phyloP scores from a whole-genome alignment of 225 moss, liverwort and hornwort species.

The Sphagnum contortum region DNA sequence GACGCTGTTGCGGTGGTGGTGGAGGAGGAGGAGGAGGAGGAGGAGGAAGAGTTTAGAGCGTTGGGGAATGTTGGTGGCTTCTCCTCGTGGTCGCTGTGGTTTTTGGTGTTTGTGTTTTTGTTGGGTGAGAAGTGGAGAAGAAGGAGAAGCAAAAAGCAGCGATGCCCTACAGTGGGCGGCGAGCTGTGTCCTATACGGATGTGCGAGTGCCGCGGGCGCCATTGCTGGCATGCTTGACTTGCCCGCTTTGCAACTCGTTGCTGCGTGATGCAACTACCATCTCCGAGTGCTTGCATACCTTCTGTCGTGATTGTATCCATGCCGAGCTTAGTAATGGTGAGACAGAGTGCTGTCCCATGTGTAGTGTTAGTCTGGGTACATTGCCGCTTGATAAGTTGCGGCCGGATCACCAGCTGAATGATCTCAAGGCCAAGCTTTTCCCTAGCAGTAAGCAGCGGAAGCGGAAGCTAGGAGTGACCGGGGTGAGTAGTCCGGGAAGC shows the following conservation, averaged over 20 bases:
- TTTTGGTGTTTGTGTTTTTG: too few relatives aligned
- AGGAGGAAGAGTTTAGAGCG: too few relatives aligned
- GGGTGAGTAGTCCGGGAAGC: slow-evolving; percentile 40
- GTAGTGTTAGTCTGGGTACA: slow-evolving; percentile 84
- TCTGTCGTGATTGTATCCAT: slow-evolving; percentile 81
- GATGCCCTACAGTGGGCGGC: slow-evolving; percentile 60
- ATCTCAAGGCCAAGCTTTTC: slow-evolving; percentile 81
- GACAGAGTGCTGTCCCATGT: slow-evolving; percentile 85
- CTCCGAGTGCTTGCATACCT: slow-evolving; percentile 94
- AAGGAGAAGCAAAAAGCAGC: too few relatives aligned
- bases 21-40: too few relatives aligned
- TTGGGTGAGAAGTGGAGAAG: too few relatives aligned
- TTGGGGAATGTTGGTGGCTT: too few relatives aligned
- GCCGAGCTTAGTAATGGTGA: slow-evolving; percentile 73
- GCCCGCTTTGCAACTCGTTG: slow-evolving; percentile 69
- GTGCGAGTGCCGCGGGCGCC: slow-evolving; percentile 62
- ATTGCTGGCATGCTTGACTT: slow-evolving; percentile 70
- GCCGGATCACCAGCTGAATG: slow-evolving; percentile 86
- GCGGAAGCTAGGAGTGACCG: slow-evolving; percentile 55
- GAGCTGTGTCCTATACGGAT: slow-evolving; percentile 46
- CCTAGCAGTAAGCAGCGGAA: slow-evolving; percentile 44
- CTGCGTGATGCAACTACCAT: slow-evolving; percentile 86
- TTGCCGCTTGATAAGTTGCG: slow-evolving; percentile 92
- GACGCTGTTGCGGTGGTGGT: too few relatives aligned
- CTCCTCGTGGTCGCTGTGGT: too few relatives aligned